These are phyloP conservation scores for Agrocybe praecox DNA, from an alignment of 768 basidiomycete species.

Conservation along the genomic window DNA sequence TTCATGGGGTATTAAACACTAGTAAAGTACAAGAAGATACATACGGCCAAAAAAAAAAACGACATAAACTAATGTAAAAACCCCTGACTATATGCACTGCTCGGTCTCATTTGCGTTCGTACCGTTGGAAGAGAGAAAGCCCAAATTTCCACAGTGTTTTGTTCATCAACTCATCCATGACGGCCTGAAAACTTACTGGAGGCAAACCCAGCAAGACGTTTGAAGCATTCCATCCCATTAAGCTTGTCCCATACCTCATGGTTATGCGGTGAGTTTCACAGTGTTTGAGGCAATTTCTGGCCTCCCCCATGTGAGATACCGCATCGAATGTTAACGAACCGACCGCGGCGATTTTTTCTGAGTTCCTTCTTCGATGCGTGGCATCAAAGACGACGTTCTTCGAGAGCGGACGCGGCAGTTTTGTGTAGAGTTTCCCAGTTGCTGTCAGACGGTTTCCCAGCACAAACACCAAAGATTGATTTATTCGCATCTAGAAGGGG, in stretches of 20 bases:
- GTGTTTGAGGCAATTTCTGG: conserved; percentile 5
- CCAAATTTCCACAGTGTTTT: no score
- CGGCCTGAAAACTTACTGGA: conserved; percentile 14
- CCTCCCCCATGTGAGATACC: conserved; percentile 17
- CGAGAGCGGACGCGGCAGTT: neutral
- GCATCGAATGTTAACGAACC: conserved; percentile 4
- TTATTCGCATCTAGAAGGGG: neutral
- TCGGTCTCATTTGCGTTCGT: no score
- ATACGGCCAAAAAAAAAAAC: no score
- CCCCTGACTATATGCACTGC: no score
- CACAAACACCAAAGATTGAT: conserved; percentile 2
- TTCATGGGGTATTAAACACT: no score
- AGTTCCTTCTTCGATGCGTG: neutral
- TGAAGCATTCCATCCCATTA: conserved; percentile 1
- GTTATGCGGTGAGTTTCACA: neutral
- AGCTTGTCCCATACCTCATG: neutral
- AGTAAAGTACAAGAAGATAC: no score
- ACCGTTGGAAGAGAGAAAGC: no score
- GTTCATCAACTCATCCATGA: no score
- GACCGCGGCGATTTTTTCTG: neutral
- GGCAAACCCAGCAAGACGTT: conserved; percentile 8
- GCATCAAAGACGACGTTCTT: neutral
- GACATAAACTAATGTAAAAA: no score
- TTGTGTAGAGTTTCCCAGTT: neutral
- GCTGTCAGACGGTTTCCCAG: neutral